Evolutionary conservation across 228 moss, liverwort and hornwort species (phyloP).

Genomic region (Sphagnum fallax): DNA sequence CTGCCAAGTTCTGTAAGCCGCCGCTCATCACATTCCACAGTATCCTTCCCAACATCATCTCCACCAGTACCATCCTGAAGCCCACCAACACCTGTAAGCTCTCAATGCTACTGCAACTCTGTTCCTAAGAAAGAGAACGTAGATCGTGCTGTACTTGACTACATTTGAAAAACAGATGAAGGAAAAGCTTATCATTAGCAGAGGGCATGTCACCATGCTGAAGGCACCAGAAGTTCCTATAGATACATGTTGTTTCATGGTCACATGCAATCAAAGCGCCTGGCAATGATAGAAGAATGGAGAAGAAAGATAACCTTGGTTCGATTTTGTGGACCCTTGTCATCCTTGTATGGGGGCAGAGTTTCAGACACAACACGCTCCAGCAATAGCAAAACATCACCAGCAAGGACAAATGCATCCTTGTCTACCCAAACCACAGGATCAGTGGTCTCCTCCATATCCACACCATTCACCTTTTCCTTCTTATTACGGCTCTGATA

Average conservation of each 20-base stretch:
- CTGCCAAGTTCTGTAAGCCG: constrained; percentile 96
- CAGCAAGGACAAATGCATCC: constrained; percentile 95
- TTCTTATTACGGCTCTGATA: constrained; percentile 96
- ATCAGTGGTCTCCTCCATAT: constrained; percentile 77
- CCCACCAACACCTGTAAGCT: constrained; percentile 2
- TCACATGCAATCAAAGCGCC: no score
- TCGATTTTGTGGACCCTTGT: constrained; percentile 98
- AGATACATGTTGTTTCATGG: no score
- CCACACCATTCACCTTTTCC: constrained; percentile 89
- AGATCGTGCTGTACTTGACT: no score
- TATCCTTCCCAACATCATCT: constrained; percentile 97
- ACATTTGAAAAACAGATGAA: no score
- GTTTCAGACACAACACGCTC: constrained; percentile 88
- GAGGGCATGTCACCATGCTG: no score
- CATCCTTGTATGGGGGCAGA: constrained; percentile 92
- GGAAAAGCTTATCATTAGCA: no score
- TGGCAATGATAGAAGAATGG: no score
- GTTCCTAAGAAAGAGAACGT: no score
- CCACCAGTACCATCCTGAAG: constrained; percentile 93
- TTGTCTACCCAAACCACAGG: constrained; percentile 99
- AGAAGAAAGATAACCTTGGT: constrained; percentile 57
- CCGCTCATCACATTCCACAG: constrained; percentile 92
- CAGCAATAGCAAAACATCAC: constrained; percentile 83
- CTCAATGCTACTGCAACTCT: background rate
- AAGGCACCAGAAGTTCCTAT: no score